Base-by-base conservation (phyloP, 2,329 filamentous ascomycete genomes). In the Talaromyces pinophilus region DNA sequence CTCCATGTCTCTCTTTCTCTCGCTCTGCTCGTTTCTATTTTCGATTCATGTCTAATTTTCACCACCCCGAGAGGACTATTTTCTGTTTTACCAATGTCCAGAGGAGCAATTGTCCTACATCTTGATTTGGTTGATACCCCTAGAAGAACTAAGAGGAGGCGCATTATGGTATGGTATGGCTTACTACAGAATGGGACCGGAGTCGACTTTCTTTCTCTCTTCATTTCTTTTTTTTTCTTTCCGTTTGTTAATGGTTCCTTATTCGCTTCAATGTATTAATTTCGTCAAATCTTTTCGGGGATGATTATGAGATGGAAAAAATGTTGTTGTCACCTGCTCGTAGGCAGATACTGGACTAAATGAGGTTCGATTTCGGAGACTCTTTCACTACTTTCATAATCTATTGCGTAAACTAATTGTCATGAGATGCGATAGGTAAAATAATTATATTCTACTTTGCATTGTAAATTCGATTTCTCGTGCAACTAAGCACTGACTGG, bases 111-210 rank as follows among this genome's bases (percentile, higher is more conserved):
- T 38, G 22, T 17, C 13, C 19, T 22, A 54, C 28, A 33, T 54
- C 50, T 5, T 54, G 25, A 54, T 54, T 54, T 54, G 25, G 7
- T 62, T 62, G 60, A 62, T 62, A 62, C 60, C 60, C 59, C 60
- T 35, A 30, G 28, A 25, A 50, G 48, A 52, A 28, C 5, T 28
- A 33, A 15, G 22, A 50, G 19, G 15, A 10, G 50, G 50, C 50
- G 50, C 19, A 25, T 48, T 25, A 48, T 48, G 19, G 19, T 48
- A 48, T 48, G 19, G 46, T 11, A 54, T 33, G 25, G 50, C 50
- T 33, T 33, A 15, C 25, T 52, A 52, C 6, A 7, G 22, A 50
- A 50, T 33, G 50, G 50, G 17, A 42, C 38, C 5, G 55, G n/a
- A 6, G 25, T 25, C 2, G 22, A n/a, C 28, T 17, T 33, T 28